Evolutionary conservation across 768 basidiomycete species (phyloP).

Genomic region (Mycena epipterygia): DNA sequence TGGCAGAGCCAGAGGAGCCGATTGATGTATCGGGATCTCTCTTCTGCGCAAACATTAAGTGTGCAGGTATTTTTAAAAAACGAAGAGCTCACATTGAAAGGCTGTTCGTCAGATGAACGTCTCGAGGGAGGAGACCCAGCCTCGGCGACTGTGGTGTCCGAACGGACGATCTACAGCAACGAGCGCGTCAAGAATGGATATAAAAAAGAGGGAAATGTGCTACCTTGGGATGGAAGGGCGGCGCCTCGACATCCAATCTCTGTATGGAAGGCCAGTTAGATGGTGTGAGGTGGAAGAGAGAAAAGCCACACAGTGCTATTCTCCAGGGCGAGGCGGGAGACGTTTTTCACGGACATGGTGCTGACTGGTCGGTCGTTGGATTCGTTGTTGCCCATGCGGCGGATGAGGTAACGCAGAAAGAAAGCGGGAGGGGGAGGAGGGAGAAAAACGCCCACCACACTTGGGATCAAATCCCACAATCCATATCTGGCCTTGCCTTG

Average conservation of each 20-base stretch:
- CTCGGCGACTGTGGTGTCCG: slow-evolving; percentile 33
- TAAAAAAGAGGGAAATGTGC: not conserved
- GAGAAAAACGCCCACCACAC: not conserved
- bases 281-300: not conserved
- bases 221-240: slow-evolving; percentile 32
- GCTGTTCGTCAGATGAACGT: slow-evolving; percentile 5
- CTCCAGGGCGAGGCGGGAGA: not conserved
- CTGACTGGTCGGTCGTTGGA: slow-evolving; percentile 16
- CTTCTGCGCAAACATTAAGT: not conserved
- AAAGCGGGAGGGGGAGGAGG: not conserved
- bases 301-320: not conserved
- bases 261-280: slow-evolving; percentile 12
- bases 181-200: slow-evolving; percentile 1
- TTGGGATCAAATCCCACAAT: not conserved
- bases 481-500: not conserved
- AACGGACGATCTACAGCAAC: slow-evolving; percentile 26
- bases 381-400: slow-evolving; percentile 32
- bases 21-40: slow-evolving; percentile 5
- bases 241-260: slow-evolving; percentile 20
- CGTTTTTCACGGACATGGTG: not conserved
- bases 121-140: slow-evolving; percentile 32
- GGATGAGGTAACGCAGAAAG: slow-evolving; percentile 8
- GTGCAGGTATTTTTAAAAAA: not conserved
- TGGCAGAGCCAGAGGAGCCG: slow-evolving; percentile 32
- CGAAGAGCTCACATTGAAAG: not conserved